Evolutionary conservation across 345 rosid species (phyloP).

Genomic region (Clausena lansium): DNA sequence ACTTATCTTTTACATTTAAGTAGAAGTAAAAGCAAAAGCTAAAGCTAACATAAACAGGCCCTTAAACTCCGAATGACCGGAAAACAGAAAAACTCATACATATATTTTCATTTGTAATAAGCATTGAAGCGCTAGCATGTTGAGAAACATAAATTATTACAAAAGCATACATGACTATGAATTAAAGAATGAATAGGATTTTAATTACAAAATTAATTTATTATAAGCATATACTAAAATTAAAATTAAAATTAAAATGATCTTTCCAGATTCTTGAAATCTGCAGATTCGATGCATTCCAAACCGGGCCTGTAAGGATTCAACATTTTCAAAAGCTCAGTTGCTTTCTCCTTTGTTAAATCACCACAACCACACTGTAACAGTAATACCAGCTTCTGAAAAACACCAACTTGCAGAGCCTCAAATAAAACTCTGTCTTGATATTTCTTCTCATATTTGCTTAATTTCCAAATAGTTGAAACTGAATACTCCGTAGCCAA

Average conservation of each 20-base stretch:
- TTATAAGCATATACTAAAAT: too few species aligned
- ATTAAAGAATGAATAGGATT: too few species aligned
- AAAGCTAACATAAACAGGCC: too few species aligned
- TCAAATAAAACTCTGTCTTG: constrained; percentile 31
- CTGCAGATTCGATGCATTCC: constrained; percentile 57
- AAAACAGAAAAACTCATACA: too few species aligned
- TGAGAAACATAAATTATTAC: too few species aligned
- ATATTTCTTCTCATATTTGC: constrained; percentile 27
- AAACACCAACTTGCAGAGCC: constrained; percentile 53
- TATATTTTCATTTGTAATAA: too few species aligned
- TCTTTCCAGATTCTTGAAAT: constrained; percentile 58
- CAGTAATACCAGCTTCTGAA: constrained; percentile 56
- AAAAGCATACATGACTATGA: too few species aligned
- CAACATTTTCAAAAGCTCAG: constrained; percentile 51
- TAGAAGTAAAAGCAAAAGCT: too few species aligned
- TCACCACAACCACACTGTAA: constrained; percentile 49
- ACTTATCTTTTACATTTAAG: too few species aligned
- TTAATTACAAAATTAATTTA: too few species aligned
- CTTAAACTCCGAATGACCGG: too few species aligned
- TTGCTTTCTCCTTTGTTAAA: constrained; percentile 56
- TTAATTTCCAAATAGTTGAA: constrained; percentile 42
- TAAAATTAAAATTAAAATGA: constrained; percentile 43
- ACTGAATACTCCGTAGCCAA: constrained; percentile 42
- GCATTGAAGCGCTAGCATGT: too few species aligned
- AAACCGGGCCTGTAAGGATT: constrained; percentile 51